phyloP scores from a whole-genome alignment of 2,329 filamentous ascomycete genomes.

The Ophiostoma triangulosporum region DNA sequence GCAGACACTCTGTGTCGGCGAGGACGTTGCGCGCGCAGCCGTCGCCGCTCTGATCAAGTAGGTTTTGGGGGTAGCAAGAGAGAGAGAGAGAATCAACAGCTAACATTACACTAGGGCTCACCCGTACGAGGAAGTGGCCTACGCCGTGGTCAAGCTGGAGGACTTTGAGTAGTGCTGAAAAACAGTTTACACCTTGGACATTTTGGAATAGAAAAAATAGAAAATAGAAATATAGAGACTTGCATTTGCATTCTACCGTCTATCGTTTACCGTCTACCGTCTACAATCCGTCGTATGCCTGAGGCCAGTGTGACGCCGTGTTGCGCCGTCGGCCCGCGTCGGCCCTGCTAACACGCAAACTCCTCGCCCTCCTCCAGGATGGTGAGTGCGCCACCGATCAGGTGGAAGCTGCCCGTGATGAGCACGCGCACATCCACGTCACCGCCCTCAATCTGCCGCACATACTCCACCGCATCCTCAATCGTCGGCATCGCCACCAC shows the following conservation, averaged over 20 bases:
- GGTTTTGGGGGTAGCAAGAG: slow-evolving; percentile 15
- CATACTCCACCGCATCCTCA: slow-evolving; percentile 37
- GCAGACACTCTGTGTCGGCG: slow-evolving; percentile 48
- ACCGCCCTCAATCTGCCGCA: slow-evolving; percentile 7
- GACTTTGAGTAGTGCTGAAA: slow-evolving; percentile 21
- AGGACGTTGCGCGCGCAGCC: slow-evolving; percentile 40
- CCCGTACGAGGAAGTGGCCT: slow-evolving; percentile 39
- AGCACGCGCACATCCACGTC: slow-evolving; percentile 18
- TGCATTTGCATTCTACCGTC: no score
- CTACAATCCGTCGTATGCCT: neutral
- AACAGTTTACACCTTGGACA: neutral
- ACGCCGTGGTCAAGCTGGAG: slow-evolving; percentile 34
- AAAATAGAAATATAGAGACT: neutral
- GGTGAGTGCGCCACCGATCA: slow-evolving; percentile 28
- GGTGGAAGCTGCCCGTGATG: slow-evolving; percentile 35
- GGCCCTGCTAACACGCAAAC: slow-evolving; percentile 2
- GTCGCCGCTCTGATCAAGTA: slow-evolving; percentile 53
- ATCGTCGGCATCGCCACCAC: slow-evolving; percentile 37
- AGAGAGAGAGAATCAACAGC: slow-evolving; percentile 1
- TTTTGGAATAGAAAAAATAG: neutral
- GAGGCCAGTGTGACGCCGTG: neutral
- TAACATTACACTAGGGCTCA: slow-evolving; percentile 27
- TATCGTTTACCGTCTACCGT: neutral
- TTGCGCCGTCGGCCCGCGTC: neutral
- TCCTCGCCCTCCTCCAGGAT: slow-evolving; percentile 15